Conservation (phyloP, 306 rosid genomes). For the Pterocarpus macrocarpus region DNA sequence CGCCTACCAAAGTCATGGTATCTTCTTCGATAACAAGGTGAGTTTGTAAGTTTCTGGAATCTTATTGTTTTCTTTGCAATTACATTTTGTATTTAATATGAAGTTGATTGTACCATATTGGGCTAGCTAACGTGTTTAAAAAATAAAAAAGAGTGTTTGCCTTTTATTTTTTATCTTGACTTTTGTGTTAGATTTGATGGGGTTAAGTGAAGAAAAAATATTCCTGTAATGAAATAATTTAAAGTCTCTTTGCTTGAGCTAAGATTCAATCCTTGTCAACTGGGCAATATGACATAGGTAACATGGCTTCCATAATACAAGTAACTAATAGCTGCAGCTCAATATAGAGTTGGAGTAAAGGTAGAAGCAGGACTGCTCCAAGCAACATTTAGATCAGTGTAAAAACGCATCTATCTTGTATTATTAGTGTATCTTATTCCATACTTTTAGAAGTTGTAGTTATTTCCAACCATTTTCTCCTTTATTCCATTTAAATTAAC, state of each 20-base stretch:
- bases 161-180: slow-evolving; percentile 21
- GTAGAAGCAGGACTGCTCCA: slow-evolving; percentile 13
- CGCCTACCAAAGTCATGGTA: slow-evolving; percentile 75
- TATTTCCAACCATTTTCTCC: neutral
- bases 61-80: slow-evolving; percentile 27
- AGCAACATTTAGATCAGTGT: neutral
- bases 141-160: neutral
- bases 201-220: neutral
- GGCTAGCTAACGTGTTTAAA: neutral
- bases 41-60: slow-evolving; percentile 21
- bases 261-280: slow-evolving; percentile 21
- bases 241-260: slow-evolving; percentile 23
- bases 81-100: slow-evolving; percentile 23
- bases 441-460: slow-evolving; percentile 9
- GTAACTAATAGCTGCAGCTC: slow-evolving; percentile 24
- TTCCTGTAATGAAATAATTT: neutral
- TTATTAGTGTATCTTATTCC: neutral
- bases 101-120: slow-evolving; percentile 15
- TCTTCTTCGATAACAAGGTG: slow-evolving; percentile 94
- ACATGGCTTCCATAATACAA: neutral
- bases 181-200: slow-evolving; percentile 17
- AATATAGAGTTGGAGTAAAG: slow-evolving; percentile 1
- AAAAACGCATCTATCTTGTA: slow-evolving; percentile 8
- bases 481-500: neutral
- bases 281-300: neutral